Evolutionary conservation across 805 yeast species (phyloP).

Genomic region (Teunomyces atbi): DNA sequence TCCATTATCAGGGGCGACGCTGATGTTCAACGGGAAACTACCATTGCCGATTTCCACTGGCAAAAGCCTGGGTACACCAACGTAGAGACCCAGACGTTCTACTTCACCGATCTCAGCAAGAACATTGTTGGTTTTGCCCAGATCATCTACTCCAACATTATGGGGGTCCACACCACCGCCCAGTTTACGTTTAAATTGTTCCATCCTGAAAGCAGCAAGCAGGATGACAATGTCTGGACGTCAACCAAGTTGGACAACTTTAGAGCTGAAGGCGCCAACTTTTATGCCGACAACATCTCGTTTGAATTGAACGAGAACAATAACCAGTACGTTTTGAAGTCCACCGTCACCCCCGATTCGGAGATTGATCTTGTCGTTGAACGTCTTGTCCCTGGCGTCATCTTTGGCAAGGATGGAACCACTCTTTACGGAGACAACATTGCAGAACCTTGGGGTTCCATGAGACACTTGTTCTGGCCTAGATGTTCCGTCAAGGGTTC

Average conservation of each 20-base stretch:
- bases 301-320: slow-evolving; percentile 59
- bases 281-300: slow-evolving; percentile 71
- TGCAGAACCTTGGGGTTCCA: slow-evolving; percentile 91
- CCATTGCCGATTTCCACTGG: slow-evolving; percentile 74
- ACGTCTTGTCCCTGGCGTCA: slow-evolving; percentile 72
- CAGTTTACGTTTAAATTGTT: slow-evolving; percentile 89
- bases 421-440: slow-evolving; percentile 84
- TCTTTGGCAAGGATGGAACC: slow-evolving; percentile 85
- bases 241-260: slow-evolving; percentile 85
- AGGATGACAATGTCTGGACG: slow-evolving; percentile 72
- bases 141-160: slow-evolving; percentile 87
- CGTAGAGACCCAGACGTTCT: slow-evolving; percentile 94
- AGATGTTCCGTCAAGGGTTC: slow-evolving; percentile 72
- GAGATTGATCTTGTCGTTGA: slow-evolving; percentile 66
- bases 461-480: slow-evolving; percentile 98
- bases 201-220: slow-evolving; percentile 41
- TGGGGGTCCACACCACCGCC: slow-evolving; percentile 85
- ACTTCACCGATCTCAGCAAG: slow-evolving; percentile 62
- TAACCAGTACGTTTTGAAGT: slow-evolving; percentile 49
- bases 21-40: slow-evolving; percentile 52
- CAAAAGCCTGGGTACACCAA: slow-evolving; percentile 72
- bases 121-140: slow-evolving; percentile 87
- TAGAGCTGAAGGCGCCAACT: slow-evolving; percentile 67
- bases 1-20: slow-evolving; percentile 42
- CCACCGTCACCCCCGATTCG: slow-evolving; percentile 67